Conservation (phyloP, 2,329 filamentous ascomycete species). For the Paracamarosporium sp. region DNA sequence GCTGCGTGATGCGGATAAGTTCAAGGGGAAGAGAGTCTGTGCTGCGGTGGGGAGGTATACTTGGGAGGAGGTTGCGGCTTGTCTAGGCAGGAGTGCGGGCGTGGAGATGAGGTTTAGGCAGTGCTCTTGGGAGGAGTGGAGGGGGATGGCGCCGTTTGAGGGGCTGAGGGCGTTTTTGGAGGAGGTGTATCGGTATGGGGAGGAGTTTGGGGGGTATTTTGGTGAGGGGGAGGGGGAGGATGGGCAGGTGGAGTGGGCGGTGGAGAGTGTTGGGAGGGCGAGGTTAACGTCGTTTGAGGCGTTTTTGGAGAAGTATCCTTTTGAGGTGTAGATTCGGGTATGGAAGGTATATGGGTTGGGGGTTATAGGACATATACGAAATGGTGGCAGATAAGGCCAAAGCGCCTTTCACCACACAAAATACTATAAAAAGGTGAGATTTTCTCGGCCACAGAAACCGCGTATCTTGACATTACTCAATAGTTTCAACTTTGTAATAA, state of each 20-base stretch:
- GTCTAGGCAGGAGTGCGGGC: conserved; percentile 47
- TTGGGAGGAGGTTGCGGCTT: conserved; percentile 46
- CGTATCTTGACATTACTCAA: too few species aligned
- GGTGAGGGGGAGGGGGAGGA: background rate
- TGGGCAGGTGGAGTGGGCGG: background rate
- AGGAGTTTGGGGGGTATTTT: background rate
- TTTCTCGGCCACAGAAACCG: too few species aligned
- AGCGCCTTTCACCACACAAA: too few species aligned
- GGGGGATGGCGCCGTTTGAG: background rate
- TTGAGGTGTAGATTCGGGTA: background rate
- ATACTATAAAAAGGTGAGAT: too few species aligned
- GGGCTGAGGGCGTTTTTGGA: background rate
- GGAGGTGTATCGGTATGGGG: background rate
- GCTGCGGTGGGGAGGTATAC: conserved; percentile 50
- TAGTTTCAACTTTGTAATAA: too few species aligned
- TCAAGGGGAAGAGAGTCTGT: conserved; percentile 49
- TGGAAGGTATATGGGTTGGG: too few species aligned
- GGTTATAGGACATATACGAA: too few species aligned
- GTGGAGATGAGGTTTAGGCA: conserved; percentile 26
- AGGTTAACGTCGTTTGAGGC: background rate
- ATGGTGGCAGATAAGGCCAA: too few species aligned
- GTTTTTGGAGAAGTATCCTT: background rate
- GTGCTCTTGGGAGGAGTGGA: conserved; percentile 15
- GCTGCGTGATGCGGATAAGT: conserved; percentile 48
- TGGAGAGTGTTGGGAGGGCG: background rate